Base-by-base conservation (phyloP, 805 yeast species). In the Kregervanrija delftensis region DNA sequence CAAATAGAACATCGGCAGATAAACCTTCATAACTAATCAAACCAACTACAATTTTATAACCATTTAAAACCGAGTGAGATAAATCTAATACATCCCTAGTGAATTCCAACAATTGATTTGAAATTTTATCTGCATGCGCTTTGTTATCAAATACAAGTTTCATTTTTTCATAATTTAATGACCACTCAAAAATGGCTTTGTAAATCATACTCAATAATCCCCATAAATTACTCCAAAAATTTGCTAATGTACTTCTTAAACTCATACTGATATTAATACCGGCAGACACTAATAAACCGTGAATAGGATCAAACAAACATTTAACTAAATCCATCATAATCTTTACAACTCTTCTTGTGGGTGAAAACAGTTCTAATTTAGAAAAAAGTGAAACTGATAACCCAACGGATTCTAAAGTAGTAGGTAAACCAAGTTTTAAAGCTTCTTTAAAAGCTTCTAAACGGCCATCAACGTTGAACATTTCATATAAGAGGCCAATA, bases 81-180 rank as follows among this genome's bases (percentile, higher is more conserved):
- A 86, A 69, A 53, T 90, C 96, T 41, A 91, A 69, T 0, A 87
- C 81, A 57, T 88, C 96, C 59, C 95, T 76, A 2, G 96, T 86
- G 53, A 88, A 90, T 45, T 89, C 95, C 15, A 59, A 35, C 17
- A 63, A 43, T 35, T 54, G 54, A 3, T 41, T 39, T 4, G 59
- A 53, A 8, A 58, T 54, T 28, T 50, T 50, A 10, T 58, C 61
- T 1, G 61, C 43, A 22, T 52, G 53, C 16, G 45, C 54, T 35
- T 51, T 44, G 33, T 51, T 51, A 2, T 49, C 44, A 2, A 51
- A 31, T 1, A 45, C 35, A 2, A 53, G 42, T 38, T 61, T 63
- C 11, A 60, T 38, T 30, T 47, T 46, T 45, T 63, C 67, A 43
- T 59, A 61, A 32, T 52, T 56, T 11, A 42, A 31, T 37, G 96